These are phyloP conservation scores for Miscanthus lutarioriparius DNA, from an alignment of 176 grass and related monocot genomes.

Conservation along the genomic window DNA sequence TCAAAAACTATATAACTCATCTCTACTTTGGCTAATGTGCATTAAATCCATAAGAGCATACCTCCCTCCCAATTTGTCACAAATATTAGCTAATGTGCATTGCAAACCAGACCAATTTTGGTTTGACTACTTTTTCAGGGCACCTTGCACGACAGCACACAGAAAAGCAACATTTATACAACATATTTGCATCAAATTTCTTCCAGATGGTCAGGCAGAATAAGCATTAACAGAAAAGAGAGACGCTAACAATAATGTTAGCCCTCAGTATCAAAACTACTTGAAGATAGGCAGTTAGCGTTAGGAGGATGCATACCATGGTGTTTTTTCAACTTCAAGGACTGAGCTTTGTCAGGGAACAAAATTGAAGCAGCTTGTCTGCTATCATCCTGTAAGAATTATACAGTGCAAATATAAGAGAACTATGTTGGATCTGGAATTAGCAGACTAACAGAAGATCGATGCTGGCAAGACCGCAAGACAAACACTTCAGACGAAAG, in stretches of 20 bases:
- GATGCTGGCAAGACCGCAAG: not conserved
- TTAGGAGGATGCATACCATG: conserved; percentile 60
- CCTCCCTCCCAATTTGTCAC: not conserved
- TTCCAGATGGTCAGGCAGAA: conserved; percentile 20
- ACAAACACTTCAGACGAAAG: not conserved
- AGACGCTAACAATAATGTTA: conserved; percentile 1
- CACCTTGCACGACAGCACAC: conserved; percentile 10
- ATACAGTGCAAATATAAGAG: not conserved
- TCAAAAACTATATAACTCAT: conserved; percentile 7
- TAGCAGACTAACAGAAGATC: conserved; percentile 1
- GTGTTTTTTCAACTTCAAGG: conserved; percentile 86
- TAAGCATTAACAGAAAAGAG: conserved; percentile 16
- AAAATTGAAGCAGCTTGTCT: conserved; percentile 72
- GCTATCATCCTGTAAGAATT: conserved; percentile 80
- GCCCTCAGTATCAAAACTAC: not conserved
- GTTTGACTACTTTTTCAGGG: not conserved
- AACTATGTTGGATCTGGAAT: conserved; percentile 6
- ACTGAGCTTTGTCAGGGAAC: conserved; percentile 65
- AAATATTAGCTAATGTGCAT: not conserved
- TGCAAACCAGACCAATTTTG: not conserved
- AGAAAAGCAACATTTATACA: not conserved
- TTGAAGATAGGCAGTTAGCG: not conserved
- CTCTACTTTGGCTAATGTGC: not conserved
- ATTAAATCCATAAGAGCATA: not conserved
- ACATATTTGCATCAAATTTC: not conserved